These are phyloP conservation scores for Gremmenia infestans DNA, from an alignment of 2,329 filamentous ascomycete species.

Conservation along the genomic window DNA sequence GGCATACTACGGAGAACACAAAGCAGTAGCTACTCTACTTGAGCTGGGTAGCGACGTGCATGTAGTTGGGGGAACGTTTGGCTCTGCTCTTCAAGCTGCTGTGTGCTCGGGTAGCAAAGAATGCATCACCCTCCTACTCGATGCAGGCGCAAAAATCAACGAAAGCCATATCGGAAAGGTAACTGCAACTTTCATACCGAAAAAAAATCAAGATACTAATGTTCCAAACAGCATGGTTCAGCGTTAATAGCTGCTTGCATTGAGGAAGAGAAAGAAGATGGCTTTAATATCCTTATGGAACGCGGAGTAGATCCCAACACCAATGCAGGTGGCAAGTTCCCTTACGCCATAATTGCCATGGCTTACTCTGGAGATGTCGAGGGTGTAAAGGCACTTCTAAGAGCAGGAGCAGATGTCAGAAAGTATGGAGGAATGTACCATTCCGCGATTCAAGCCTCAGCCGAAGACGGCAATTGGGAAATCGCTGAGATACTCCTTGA, in stretches of 20 bases:
- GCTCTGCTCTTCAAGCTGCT: slow-evolving; percentile 2
- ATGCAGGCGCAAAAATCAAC: background rate
- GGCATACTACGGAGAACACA: background rate
- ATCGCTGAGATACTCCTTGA: background rate
- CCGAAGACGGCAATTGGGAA: background rate
- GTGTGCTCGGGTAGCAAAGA: background rate
- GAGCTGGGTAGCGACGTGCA: slow-evolving; percentile 3
- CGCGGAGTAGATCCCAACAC: background rate
- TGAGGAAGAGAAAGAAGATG: background rate
- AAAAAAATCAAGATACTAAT: background rate
- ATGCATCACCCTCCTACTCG: background rate
- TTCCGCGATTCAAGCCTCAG: background rate
- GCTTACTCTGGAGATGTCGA: background rate
- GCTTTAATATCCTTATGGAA: background rate
- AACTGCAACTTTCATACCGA: background rate
- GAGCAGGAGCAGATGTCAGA: background rate
- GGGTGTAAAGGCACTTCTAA: background rate
- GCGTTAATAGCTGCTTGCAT: background rate
- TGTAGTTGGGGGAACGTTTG: background rate
- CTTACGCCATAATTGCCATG: background rate
- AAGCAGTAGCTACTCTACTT: background rate
- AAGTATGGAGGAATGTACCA: background rate
- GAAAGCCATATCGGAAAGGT: background rate
- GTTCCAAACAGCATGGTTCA: background rate
- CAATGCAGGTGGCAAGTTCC: background rate